Evolutionary conservation across 2,329 filamentous ascomycete species (phyloP).

Genomic region (Xylariales sp.): DNA sequence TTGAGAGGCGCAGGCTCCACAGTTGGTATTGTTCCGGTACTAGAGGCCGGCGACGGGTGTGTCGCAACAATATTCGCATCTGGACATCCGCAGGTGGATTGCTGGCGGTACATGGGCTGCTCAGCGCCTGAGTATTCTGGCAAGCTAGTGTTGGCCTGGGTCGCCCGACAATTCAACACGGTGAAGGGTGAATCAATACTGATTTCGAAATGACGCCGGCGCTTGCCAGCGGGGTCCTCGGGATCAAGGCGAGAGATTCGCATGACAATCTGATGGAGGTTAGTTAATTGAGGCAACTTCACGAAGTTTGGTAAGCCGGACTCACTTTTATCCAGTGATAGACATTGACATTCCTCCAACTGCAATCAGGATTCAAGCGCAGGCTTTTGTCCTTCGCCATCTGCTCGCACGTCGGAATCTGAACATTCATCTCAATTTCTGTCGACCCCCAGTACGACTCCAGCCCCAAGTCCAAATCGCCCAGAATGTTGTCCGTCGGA

Average conservation of each 20-base stretch:
- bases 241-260: constrained; percentile 80
- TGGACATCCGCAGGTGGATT: constrained; percentile 50
- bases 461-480: constrained; percentile 65
- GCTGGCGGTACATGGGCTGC: constrained; percentile 43
- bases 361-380: constrained; percentile 81
- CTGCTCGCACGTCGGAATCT: constrained; percentile 81
- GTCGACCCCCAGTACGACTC: constrained; percentile 80
- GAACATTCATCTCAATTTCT: constrained; percentile 91
- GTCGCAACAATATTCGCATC: constrained; percentile 41
- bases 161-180: constrained; percentile 89
- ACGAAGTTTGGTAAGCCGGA: constrained; percentile 7
- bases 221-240: constrained; percentile 64
- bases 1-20: constrained; percentile 27
- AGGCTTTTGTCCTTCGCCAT: constrained; percentile 68
- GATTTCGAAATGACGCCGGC: constrained; percentile 88
- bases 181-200: constrained; percentile 95
- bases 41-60: constrained; percentile 65
- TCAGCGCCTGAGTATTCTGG: constrained; percentile 67
- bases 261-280: constrained; percentile 69
- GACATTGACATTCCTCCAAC: constrained; percentile 89
- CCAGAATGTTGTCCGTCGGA: constrained; percentile 67
- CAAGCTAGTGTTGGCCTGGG: constrained; percentile 79
- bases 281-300: constrained; percentile 59
- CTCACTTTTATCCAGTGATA: constrained; percentile 93
- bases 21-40: constrained; percentile 42